Evolutionary conservation across 768 basidiomycete genomes (phyloP).

Genomic region (Favolaschia claudopus): DNA sequence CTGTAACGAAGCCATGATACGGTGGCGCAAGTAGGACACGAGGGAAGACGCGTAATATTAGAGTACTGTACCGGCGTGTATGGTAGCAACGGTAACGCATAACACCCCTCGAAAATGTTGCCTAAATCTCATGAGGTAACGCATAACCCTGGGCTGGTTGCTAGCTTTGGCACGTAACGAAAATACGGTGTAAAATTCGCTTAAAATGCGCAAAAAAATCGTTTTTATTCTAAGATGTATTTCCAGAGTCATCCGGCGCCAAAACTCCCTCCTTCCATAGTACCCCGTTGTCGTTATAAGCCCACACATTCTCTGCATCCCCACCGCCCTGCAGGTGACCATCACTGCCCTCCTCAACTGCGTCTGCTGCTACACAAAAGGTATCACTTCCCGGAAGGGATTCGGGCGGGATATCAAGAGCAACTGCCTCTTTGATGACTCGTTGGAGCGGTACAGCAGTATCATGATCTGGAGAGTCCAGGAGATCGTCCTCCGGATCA

Average conservation of each 20-base stretch:
- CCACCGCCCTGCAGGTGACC: neutral
- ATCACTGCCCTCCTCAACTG: neutral
- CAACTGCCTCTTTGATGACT: neutral
- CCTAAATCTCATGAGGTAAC: neutral
- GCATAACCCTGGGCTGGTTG: conserved; percentile 1
- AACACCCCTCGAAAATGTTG: too few species aligned
- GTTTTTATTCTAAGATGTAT: neutral
- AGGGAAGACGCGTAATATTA: too few species aligned
- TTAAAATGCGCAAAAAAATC: neutral
- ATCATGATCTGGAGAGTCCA: too few species aligned
- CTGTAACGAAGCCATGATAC: too few species aligned
- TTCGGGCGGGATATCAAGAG: neutral
- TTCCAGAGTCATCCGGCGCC: neutral
- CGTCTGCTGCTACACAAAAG: neutral
- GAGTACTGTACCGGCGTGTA: neutral
- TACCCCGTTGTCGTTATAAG: neutral
- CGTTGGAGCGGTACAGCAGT: neutral
- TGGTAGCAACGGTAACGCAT: neutral
- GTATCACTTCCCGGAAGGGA: neutral
- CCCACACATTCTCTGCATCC: neutral
- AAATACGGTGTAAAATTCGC: neutral
- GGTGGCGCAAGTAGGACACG: too few species aligned
- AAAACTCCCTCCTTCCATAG: neutral
- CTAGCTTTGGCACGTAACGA: too few species aligned
- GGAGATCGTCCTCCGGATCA: too few species aligned